Conservation (phyloP, 768 basidiomycete genomes). For the Suillus ampliporus region DNA sequence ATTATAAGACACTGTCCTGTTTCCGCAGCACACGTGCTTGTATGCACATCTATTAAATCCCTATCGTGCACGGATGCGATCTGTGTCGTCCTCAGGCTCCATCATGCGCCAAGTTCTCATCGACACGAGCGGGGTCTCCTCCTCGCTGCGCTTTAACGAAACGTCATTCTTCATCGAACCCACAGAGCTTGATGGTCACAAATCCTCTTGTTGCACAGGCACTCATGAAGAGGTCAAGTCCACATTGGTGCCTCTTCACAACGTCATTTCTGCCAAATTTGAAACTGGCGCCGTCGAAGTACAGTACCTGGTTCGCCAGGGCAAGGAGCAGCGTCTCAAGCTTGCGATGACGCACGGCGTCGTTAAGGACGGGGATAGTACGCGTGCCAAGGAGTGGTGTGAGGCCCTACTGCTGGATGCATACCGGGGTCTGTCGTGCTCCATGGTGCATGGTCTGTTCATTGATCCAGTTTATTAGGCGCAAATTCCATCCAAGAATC, state of each 20-base stretch:
- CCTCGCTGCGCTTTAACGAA: slow-evolving; percentile 34
- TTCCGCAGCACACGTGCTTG: background rate
- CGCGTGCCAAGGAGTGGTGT: slow-evolving; percentile 55
- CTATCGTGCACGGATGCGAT: background rate
- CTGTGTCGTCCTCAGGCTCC: background rate
- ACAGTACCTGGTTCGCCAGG: slow-evolving; percentile 54
- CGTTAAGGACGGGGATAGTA: slow-evolving; percentile 40
- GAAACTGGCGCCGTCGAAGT: slow-evolving; percentile 48
- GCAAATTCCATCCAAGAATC: slow-evolving; percentile 56
- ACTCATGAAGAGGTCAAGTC: slow-evolving; percentile 6
- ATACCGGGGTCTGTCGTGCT: slow-evolving; percentile 56
- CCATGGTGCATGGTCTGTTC: background rate
- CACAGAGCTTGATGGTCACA: slow-evolving; percentile 8
- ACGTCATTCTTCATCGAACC: slow-evolving; percentile 32
- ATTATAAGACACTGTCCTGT: background rate
- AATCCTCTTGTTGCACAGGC: slow-evolving; percentile 13
- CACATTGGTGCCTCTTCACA: slow-evolving; percentile 45
- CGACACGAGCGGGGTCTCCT: slow-evolving; percentile 14
- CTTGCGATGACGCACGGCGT: slow-evolving; percentile 49
- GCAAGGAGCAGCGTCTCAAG: slow-evolving; percentile 43
- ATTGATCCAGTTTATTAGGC: slow-evolving; percentile 39
- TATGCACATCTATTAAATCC: background rate
- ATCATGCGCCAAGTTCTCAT: slow-evolving; percentile 16
- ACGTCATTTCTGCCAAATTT: slow-evolving; percentile 61
- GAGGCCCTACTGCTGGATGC: slow-evolving; percentile 57